Evolutionary conservation across 495 filamentous ascomycete genomes (phyloP).

Genomic region (Cryomyces minteri): DNA sequence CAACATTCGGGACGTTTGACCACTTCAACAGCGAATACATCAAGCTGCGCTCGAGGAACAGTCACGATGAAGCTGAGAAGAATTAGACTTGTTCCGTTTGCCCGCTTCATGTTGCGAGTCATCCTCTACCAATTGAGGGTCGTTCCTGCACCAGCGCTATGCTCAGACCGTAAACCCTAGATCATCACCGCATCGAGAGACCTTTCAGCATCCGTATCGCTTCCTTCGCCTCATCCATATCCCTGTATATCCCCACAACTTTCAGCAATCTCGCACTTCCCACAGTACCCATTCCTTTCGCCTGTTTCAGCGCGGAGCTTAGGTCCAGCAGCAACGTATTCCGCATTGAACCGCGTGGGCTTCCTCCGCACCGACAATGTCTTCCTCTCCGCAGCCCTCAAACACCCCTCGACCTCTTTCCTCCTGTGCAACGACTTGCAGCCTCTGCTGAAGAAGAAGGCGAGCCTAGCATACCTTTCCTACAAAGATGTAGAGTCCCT

Average conservation of each 20-base stretch:
- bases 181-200: constrained; percentile 25
- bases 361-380: constrained; percentile 66
- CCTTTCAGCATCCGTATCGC: constrained; percentile 43
- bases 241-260: constrained; percentile 57
- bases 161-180: too few species aligned
- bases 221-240: constrained; percentile 55
- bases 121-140: too few species aligned
- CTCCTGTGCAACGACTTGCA: constrained; percentile 62
- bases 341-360: constrained; percentile 58
- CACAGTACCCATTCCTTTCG: constrained; percentile 30
- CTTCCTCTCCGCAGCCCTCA: constrained; percentile 62
- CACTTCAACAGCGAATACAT: too few species aligned
- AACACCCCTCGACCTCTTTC: constrained; percentile 51
- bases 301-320: constrained; percentile 58
- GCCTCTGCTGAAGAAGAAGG: constrained; percentile 44
- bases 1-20: too few species aligned
- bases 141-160: too few species aligned
- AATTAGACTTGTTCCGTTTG: too few species aligned
- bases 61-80: too few species aligned
- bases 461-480: constrained; percentile 40
- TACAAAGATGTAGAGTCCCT: constrained; percentile 46
- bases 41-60: too few species aligned
- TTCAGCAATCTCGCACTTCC: constrained; percentile 43
- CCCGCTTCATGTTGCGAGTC: too few species aligned
- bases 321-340: constrained; percentile 76